These are phyloP conservation scores for Podaxis sp. DNA, from an alignment of 768 basidiomycete species.

Conservation along the genomic window DNA sequence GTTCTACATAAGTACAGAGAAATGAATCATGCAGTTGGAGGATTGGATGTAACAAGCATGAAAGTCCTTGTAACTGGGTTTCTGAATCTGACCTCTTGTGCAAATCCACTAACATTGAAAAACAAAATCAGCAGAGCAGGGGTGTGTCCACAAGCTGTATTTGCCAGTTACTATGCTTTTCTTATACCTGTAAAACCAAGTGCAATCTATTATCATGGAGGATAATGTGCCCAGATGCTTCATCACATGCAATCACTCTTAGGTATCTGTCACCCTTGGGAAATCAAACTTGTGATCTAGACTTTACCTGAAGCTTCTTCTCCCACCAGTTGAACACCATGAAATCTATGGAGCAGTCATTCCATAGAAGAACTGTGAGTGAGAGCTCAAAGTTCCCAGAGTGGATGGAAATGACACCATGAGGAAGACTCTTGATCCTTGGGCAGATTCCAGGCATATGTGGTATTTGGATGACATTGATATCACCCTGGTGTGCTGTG, in stretches of 20 bases:
- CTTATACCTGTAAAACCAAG: not conserved
- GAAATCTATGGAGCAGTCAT: not conserved
- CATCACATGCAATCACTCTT: not conserved
- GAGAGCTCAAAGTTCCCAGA: not conserved
- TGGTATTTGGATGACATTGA: not conserved
- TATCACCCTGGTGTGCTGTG: not conserved
- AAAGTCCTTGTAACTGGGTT: too few relatives aligned
- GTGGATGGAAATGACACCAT: too few relatives aligned
- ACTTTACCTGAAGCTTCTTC: not conserved
- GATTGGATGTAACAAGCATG: too few relatives aligned
- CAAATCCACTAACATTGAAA: too few relatives aligned
- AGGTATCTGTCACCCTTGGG: not conserved
- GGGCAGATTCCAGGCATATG: not conserved
- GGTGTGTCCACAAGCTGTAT: too few relatives aligned
- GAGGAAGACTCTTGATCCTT: not conserved
- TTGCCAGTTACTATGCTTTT: too few relatives aligned
- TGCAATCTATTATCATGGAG: not conserved
- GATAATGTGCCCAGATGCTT: not conserved
- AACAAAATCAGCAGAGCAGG: too few relatives aligned
- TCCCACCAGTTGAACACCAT: not conserved
- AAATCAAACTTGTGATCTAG: not conserved
- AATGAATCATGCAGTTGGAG: too few relatives aligned
- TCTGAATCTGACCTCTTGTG: too few relatives aligned
- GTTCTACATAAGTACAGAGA: too few relatives aligned
- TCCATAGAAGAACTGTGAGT: not conserved